Conservation (phyloP, 2,329 filamentous ascomycete species). For the Epichloe baconii region DNA sequence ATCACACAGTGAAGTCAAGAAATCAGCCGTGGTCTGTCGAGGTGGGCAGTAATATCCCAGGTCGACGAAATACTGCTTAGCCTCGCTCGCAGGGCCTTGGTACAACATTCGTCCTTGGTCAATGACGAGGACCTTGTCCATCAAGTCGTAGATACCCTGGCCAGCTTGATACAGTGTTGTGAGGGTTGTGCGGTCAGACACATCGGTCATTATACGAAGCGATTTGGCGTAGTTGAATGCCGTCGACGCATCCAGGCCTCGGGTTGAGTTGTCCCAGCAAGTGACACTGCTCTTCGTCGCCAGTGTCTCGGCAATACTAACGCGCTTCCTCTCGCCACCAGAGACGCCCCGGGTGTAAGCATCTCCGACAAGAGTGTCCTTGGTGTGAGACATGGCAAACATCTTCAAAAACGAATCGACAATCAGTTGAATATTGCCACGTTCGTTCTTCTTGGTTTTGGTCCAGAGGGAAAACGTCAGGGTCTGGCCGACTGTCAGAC, state of each 20-base stretch:
- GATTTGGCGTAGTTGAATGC: constrained; percentile 66
- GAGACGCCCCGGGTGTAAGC: constrained; percentile 59
- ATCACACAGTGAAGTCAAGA: constrained; percentile 36
- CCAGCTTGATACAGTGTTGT: constrained; percentile 12
- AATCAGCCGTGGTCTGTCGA: constrained; percentile 49
- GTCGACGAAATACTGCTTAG: constrained; percentile 47
- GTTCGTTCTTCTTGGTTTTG: constrained; percentile 57
- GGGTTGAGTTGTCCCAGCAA: constrained; percentile 69
- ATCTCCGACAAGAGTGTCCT: constrained; percentile 63
- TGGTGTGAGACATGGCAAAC: constrained; percentile 67
- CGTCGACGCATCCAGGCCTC: constrained; percentile 68
- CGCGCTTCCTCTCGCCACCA: constrained; percentile 69
- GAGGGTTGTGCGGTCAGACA: constrained; percentile 28
- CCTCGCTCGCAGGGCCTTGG: constrained; percentile 45
- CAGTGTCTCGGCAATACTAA: constrained; percentile 65
- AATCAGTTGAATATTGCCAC: constrained; percentile 52
- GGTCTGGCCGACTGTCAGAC: constrained; percentile 65
- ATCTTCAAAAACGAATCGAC: constrained; percentile 55
- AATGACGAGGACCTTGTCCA: constrained; percentile 50
- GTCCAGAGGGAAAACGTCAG: constrained; percentile 62
- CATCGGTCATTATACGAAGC: constrained; percentile 60
- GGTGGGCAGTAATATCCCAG: constrained; percentile 42
- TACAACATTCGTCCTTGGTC: constrained; percentile 56
- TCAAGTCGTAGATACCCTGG: constrained; percentile 26
- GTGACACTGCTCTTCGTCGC: constrained; percentile 61